Base-by-base conservation (phyloP, 2,329 filamentous ascomycete genomes). In the Sporothrix schenckii region DNA sequence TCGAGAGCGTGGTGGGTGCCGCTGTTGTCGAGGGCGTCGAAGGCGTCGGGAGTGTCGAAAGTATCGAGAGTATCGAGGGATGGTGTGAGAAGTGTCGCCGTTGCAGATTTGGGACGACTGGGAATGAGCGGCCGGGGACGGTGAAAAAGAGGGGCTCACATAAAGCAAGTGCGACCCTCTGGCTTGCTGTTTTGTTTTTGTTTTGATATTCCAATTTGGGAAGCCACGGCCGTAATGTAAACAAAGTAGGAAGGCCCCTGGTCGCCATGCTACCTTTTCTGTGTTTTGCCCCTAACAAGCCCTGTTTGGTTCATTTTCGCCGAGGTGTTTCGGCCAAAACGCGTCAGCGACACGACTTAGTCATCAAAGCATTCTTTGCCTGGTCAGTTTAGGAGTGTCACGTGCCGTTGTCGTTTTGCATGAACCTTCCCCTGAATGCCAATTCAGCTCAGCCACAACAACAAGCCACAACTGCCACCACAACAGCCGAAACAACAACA, bases 151-250 rank as follows among this genome's bases (percentile, higher is more conserved):
- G 53, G 70, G 68, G 72, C 70, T 69, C 63, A 66, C 66, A 69
- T 19, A 61, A 71, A 67, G 47, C 53, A 41, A 49, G n/a, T 54
- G 30, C 56, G 9, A 30, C 39, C 41, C 63, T 44, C 21, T 47
- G 41, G 39, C 19, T 65, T 61, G 66, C 71, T 71, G 52, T 52
- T 49, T 34, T 71, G 70, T 72, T 70, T 69, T 49, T 69, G 70
- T 72, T 69, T 69, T 72, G 70, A 52, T 65, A 21, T 50, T 34
- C 71, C 71, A 14, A 27, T 70, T 72, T 47, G 47, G 69, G 69
- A 70, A 71, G 50, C 68, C 53, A 71, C 68, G 47, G 68, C 52
- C 47, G 54, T 39, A 70, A 72, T 72, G 71, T 72, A 73, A 73
- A 73, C 71, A 73, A 72, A 54, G 44, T 41, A 2, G 52, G n/a